These are phyloP conservation scores for Aspergillus uvarum DNA, from an alignment of 2,329 filamentous ascomycete species.

Conservation along the genomic window DNA sequence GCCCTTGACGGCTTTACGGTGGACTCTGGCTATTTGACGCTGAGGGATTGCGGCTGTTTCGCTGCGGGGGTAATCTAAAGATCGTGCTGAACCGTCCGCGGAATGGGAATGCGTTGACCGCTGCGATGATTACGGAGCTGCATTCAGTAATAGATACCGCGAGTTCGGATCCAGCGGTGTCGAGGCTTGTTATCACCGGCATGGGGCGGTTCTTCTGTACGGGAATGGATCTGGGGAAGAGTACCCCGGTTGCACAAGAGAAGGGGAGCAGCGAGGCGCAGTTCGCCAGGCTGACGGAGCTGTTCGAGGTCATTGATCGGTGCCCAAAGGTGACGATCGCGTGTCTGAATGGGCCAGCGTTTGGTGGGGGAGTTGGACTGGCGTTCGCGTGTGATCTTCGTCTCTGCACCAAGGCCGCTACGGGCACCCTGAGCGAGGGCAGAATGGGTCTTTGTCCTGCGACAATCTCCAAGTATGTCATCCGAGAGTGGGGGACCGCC, in stretches of 20 bases:
- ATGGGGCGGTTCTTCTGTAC: constrained; percentile 45
- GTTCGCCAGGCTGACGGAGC: constrained; percentile 22
- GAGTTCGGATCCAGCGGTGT: constrained; percentile 27
- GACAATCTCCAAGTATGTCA: constrained; percentile 21
- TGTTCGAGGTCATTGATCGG: constrained; percentile 42
- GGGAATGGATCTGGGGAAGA: constrained; percentile 40
- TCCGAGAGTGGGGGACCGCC: constrained; percentile 29
- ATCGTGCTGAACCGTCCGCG: constrained; percentile 15
- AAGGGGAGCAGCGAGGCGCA: constrained; percentile 20
- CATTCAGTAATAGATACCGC: constrained; percentile 28
- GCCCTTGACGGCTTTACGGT: constrained; percentile 8
- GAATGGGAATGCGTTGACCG: constrained; percentile 44
- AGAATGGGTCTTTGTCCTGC: constrained; percentile 24
- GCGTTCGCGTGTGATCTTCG: constrained; percentile 47
- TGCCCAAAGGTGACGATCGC: constrained; percentile 46
- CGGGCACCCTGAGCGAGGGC: constrained; percentile 41
- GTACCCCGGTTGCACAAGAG: constrained; percentile 23
- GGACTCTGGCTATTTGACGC: constrained; percentile 21
- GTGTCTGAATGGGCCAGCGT: constrained; percentile 44
- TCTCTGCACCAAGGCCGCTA: constrained; percentile 16
- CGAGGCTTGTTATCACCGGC: constrained; percentile 39
- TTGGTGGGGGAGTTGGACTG: constrained; percentile 47
- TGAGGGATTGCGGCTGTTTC: constrained; percentile 29
- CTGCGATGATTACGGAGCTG: constrained; percentile 36
- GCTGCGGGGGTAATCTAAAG: constrained; percentile 34